Conservation (phyloP, 2,329 filamentous ascomycete species). For the Grosmannia serpens region DNA sequence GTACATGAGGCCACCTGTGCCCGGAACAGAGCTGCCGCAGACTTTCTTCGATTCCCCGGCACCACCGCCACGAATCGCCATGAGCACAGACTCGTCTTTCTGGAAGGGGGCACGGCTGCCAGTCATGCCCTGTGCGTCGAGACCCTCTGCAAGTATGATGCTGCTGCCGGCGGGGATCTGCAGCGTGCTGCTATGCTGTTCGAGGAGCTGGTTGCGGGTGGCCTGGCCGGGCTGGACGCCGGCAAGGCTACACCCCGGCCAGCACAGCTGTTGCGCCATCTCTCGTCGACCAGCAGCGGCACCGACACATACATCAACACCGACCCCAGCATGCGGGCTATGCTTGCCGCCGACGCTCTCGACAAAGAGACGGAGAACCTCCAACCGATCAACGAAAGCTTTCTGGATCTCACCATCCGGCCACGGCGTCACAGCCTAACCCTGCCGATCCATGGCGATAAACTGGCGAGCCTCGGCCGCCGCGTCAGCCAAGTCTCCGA, state of each 20-base stretch:
- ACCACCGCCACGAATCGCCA: slow-evolving; percentile 22
- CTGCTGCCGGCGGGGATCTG: slow-evolving; percentile 32
- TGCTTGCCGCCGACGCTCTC: slow-evolving; percentile 47
- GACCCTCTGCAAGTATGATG: slow-evolving; percentile 38
- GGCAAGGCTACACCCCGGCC: not conserved
- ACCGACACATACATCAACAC: slow-evolving; percentile 14
- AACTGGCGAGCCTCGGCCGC: not conserved
- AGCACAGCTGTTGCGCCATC: not conserved
- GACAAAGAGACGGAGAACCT: slow-evolving; percentile 43
- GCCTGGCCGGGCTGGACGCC: slow-evolving; percentile 26
- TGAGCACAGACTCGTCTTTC: slow-evolving; percentile 42
- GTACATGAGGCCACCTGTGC: slow-evolving; percentile 38
- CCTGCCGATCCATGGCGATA: slow-evolving; percentile 30
- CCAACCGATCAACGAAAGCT: slow-evolving; percentile 30
- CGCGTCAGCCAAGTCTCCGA: slow-evolving; percentile 12
- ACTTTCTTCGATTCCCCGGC: slow-evolving; percentile 33
- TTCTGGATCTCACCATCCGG: slow-evolving; percentile 31
- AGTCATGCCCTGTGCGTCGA: slow-evolving; percentile 43
- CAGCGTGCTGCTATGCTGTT: slow-evolving; percentile 40
- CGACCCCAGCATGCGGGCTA: slow-evolving; percentile 42
- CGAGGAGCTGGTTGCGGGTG: slow-evolving; percentile 36
- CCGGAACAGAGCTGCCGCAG: slow-evolving; percentile 35
- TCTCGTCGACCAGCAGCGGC: not conserved
- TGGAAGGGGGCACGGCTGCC: slow-evolving; percentile 45
- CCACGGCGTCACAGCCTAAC: slow-evolving; percentile 35